Conservation (phyloP, 2,329 filamentous ascomycete genomes). For the Verticillium nonalfalfae region DNA sequence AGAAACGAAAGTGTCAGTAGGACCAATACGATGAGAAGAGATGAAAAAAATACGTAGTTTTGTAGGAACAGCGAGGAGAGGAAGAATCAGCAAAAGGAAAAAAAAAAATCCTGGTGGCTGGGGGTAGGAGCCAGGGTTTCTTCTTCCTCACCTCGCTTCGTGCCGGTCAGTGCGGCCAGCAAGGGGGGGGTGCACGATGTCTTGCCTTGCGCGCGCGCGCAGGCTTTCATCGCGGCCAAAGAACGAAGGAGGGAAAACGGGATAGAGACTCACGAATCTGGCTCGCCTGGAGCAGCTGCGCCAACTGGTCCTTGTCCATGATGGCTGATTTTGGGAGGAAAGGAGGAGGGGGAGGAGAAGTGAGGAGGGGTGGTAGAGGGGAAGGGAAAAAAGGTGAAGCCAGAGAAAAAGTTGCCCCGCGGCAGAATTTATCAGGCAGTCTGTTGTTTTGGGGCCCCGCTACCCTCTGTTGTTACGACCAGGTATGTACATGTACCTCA, state of each 20-base stretch:
- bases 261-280: constrained; percentile 55
- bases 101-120: constrained; percentile 3
- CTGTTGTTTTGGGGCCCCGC: neutral
- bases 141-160: constrained; percentile 1
- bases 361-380: neutral
- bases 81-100: constrained; percentile 8
- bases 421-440: neutral
- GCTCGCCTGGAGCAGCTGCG: constrained; percentile 80
- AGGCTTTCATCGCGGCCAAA: neutral
- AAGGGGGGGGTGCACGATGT: neutral
- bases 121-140: constrained; percentile 5
- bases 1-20: constrained; percentile 23
- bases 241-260: neutral
- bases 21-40: constrained; percentile 1
- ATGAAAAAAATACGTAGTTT: constrained; percentile 3
- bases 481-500: too few species aligned
- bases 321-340: constrained; percentile 4
- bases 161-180: neutral
- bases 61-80: constrained; percentile 8
- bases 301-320: constrained; percentile 63
- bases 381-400: constrained; percentile 5
- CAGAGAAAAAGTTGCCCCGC: constrained; percentile 3
- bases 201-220: neutral
- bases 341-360: constrained; percentile 3
- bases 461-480: neutral